Evolutionary conservation across 139 green algal species (phyloP).

Genomic region (Chlamydomonas sphaeroides): DNA sequence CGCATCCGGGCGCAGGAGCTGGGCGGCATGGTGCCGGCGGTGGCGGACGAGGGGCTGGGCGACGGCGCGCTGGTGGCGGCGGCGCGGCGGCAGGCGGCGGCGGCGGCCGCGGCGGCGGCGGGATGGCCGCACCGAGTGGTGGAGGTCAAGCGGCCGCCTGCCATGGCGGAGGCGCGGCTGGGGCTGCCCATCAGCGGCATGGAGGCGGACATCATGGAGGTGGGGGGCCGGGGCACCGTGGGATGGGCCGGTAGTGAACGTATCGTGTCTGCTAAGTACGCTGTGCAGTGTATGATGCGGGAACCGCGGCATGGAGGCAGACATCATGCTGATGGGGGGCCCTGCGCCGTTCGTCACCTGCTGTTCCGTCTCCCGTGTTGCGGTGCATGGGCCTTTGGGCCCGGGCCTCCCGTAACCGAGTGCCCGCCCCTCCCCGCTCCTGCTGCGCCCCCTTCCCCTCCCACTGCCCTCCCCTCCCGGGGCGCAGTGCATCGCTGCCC

Average conservation of each 20-base stretch:
- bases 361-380: too few relatives aligned
- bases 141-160: slow-evolving; percentile 47
- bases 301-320: too few relatives aligned
- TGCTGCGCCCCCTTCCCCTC: too few relatives aligned
- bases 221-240: not conserved
- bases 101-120: slow-evolving; percentile 44
- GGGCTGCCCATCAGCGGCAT: slow-evolving; percentile 87
- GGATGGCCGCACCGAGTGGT: slow-evolving; percentile 57
- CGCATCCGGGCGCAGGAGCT: slow-evolving; percentile 27
- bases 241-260: too few relatives aligned
- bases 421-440: too few relatives aligned
- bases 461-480: not conserved
- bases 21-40: not conserved
- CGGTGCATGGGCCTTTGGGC: too few relatives aligned
- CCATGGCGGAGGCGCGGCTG: slow-evolving; percentile 61
- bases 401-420: too few relatives aligned
- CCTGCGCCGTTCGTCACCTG: too few relatives aligned
- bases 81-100: slow-evolving; percentile 25
- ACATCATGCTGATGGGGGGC: too few relatives aligned
- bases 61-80: slow-evolving; percentile 17
- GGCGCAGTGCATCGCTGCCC: slow-evolving; percentile 61
- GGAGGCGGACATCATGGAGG: slow-evolving; percentile 94
- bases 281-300: too few relatives aligned
- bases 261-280: too few relatives aligned
- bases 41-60: slow-evolving; percentile 6